Evolutionary conservation across 176 grass and related monocot species (phyloP), one percentile per base, ranked within the genome.

Genomic region (Ananas comosus): DNA sequence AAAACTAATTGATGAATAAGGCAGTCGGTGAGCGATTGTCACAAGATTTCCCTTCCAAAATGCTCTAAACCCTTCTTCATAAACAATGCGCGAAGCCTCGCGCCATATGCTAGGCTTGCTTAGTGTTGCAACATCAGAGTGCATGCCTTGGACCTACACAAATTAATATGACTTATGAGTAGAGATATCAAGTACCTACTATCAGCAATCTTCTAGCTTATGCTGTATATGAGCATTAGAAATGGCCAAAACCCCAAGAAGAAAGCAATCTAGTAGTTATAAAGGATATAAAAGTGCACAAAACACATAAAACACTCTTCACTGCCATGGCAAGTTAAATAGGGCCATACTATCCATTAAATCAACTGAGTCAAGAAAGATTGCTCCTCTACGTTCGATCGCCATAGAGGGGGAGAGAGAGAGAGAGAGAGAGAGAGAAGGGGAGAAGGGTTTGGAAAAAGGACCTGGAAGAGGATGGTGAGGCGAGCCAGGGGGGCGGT

Each of bases 1-100:
- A 65, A 97, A 97, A 76, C 76, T 87, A 54, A 97, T 97, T 1
- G 93, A 90, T 21, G 89, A 92, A 76, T 97, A 97, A 80, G 93
- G 93, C 66, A 92, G 73, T 3, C 93, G 83, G 66, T 97, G 93
- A 5, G 84, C 93, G 61, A 97, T 92, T 11, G 93, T 97, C 51
- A 97, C 93, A 57, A 97, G 89, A 66, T 97, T 97, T 23, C 89
- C 93, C 82, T 92, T 97, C 93, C 93, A 92, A 78, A 97, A 97
- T 47, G 93, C 89, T 49, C 74, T 71, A 69, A 89, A 85, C 25
- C 93, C 93, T 80, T 97, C 93, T 82, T 97, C 93, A 11, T 79
- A 90, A 50, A 87, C 65, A 66, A 97, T 81, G n/a, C 86, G 89
- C 10, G 93, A 97, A 9, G 89, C 86, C 71, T 97, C 93, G 6